Evolutionary conservation across 371 early-diverging fungal genomes (phyloP), one percentile per base, ranked within the genome.

Genomic region (Zopfochytrium polystomum): DNA sequence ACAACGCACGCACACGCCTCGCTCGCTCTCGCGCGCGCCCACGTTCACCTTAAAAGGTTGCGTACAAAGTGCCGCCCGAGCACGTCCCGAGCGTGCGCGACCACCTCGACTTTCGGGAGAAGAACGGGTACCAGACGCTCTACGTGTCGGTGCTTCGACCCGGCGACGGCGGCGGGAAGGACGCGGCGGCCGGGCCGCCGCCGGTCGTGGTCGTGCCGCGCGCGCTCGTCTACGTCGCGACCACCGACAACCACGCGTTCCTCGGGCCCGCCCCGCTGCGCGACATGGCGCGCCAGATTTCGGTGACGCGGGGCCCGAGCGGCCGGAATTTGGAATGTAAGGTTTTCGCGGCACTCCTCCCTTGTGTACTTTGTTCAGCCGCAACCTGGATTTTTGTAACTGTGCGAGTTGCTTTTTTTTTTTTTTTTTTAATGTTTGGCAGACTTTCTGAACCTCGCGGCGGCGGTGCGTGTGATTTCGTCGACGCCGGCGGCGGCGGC

Each of bases 41-140:
- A n/a, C n/a, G n/a, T n/a, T n/a, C n/a, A n/a, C n/a, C n/a, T n/a
- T n/a, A n/a, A 26, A 3, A 53, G 54, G 80, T 93, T 25, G 93
- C 87, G 2, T 93, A 90, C 72, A 90, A 87, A 67, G 86, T 93
- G 2, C 75, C 82, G 27, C 75, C 76, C 27, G 78, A 78, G 27
- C 75, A 87, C 46, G 85, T 85, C 20, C 81, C 77, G 45, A 70
- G 73, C 25, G 90, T 92, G 20, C 70, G 77, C 26, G 79, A 74
- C n/a, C 88, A 92, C 52, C 70, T 94, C 53, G 92, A 93, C 58
- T 82, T 84, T 70, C 79, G 96, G 45, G 96, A 96, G 77, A 94
- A 93, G 81, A 66, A 67, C 50, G 74, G 70, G 1, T 75, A 74
- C 57, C 30, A 63, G 1, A 30, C 58, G 11, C 25, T 65, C 31